Conservation (phyloP, 2,329 filamentous ascomycete species). For the Amauroascus niger region DNA sequence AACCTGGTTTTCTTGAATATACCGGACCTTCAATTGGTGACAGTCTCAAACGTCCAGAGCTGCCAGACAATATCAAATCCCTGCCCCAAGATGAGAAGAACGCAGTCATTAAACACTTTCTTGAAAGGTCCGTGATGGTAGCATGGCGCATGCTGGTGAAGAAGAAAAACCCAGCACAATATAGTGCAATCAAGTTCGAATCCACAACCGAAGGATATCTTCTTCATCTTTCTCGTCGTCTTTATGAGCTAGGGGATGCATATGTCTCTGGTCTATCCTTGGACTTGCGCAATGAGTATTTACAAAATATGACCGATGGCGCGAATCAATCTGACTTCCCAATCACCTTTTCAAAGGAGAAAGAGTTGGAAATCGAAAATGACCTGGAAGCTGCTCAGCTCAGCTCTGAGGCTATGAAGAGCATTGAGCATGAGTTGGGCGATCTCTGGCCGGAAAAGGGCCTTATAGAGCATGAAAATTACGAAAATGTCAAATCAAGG, state of each 20-base stretch:
- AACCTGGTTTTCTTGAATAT: slow-evolving; percentile 24
- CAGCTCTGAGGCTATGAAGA: slow-evolving; percentile 21
- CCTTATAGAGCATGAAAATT: slow-evolving; percentile 9
- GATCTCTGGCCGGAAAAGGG: slow-evolving; percentile 9
- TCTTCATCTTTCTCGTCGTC: slow-evolving; percentile 9
- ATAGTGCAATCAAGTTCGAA: slow-evolving; percentile 10
- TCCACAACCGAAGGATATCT: not conserved
- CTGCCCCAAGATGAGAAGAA: not conserved
- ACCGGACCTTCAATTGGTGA: slow-evolving; percentile 24
- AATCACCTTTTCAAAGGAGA: not conserved
- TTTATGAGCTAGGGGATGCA: slow-evolving; percentile 11
- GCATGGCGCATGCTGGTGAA: slow-evolving; percentile 13
- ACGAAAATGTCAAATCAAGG: slow-evolving; percentile 1
- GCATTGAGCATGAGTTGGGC: slow-evolving; percentile 21
- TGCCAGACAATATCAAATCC: not conserved
- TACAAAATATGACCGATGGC: not conserved
- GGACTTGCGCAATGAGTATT: slow-evolving; percentile 8
- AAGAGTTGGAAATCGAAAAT: slow-evolving; percentile 15
- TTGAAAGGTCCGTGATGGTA: slow-evolving; percentile 9
- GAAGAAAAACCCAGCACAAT: slow-evolving; percentile 9
- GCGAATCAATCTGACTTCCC: not conserved
- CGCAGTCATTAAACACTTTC: not conserved
- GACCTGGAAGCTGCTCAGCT: slow-evolving; percentile 21
- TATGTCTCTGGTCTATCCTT: slow-evolving; percentile 5
- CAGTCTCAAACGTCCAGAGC: slow-evolving; percentile 17